Base-by-base conservation (phyloP, 140 eudicot species). In the Senecio squalidus region DNA sequence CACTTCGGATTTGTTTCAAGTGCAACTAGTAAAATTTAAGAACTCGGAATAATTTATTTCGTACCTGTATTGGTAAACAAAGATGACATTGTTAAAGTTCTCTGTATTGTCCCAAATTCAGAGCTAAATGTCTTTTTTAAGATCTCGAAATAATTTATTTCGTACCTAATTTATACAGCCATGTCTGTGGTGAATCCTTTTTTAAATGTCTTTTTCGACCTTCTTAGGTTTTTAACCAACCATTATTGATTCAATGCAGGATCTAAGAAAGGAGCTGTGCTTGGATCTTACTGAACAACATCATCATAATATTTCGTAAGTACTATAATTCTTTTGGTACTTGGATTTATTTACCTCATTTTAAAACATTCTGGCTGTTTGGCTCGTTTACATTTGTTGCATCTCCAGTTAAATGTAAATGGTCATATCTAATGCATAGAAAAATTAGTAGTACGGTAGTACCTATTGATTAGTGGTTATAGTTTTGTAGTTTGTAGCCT, bases 231-330 rank as follows among this genome's bases (percentile, higher is more conserved):
- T 36, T 59, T 28, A 24, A 30, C 41, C 57, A 55, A 45, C 40
- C 53, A 4, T 33, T 44, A 11, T 68, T 56, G 76, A 50, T 51
- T 36, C 17, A 62, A 72, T 72, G 75, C 73, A 81, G 95, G 79
- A 71, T 65, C 82, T 79, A 40, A 77, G 66, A 56, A 38, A 66
- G 51, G 88, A 78, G 79, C 11, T 88, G 40, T 41, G 60, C 15
- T 55, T 60, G 33, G 85, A 71, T 29, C 52, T 68, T 1, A 28
- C 27, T 16, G 80, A 85, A 23, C 10, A 55, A 15, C 61, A 56
- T 34, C 70, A 52, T 55, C 82, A 77, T 54, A 89, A 82, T 15
- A 59, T 82, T 4, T 80, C 64, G 96, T 88, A 68, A 75, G 87
- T 49, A 8, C 3, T 47, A 38, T 54, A 8, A 8, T 14, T 58